Conservation (phyloP, 441 rosid species). For the Arabidopsis hybrid region DNA sequence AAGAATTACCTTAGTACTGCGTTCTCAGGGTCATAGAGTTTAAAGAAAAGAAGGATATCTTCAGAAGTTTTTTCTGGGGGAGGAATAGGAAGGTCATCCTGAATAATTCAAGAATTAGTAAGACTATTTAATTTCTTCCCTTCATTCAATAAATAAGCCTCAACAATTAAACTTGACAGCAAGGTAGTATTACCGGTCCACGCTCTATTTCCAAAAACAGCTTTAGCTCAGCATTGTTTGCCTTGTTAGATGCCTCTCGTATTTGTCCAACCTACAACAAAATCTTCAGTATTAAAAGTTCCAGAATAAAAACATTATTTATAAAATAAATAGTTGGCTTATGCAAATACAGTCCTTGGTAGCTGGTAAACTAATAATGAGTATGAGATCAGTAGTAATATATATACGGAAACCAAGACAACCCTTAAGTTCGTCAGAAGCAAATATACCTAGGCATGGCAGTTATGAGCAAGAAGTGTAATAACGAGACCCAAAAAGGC, state of each 20-base stretch:
- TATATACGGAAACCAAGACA: not conserved
- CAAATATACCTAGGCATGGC: slow-evolving; percentile 1
- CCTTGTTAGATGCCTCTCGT: slow-evolving; percentile 85
- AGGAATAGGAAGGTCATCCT: slow-evolving; percentile 80
- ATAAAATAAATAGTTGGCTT: slow-evolving; percentile 13
- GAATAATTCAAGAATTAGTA: slow-evolving; percentile 36
- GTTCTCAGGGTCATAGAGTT: slow-evolving; percentile 83
- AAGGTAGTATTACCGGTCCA: slow-evolving; percentile 66
- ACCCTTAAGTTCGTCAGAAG: slow-evolving; percentile 6
- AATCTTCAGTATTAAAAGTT: slow-evolving; percentile 1
- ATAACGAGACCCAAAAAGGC: slow-evolving; percentile 16
- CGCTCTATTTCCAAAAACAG: slow-evolving; percentile 88
- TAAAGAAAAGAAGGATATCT: slow-evolving; percentile 90
- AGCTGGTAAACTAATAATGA: slow-evolving; percentile 3
- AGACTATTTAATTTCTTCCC: slow-evolving; percentile 9
- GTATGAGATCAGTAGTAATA: slow-evolving; percentile 2
- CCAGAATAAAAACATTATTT: not conserved
- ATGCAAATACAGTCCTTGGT: slow-evolving; percentile 9
- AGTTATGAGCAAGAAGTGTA: slow-evolving; percentile 4
- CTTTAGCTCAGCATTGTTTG: slow-evolving; percentile 82
- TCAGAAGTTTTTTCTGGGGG: slow-evolving; percentile 79
- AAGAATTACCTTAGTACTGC: slow-evolving; percentile 76
- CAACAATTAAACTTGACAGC: slow-evolving; percentile 18
- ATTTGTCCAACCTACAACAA: slow-evolving; percentile 86
- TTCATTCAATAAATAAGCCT: slow-evolving; percentile 15